A percentile compares a stretch with the other conserved stretches of the same genome.
These are phyloP conservation scores for Forsythia viridissima DNA, from an alignment of 257 asterid species.

Conservation along the genomic window DNA sequence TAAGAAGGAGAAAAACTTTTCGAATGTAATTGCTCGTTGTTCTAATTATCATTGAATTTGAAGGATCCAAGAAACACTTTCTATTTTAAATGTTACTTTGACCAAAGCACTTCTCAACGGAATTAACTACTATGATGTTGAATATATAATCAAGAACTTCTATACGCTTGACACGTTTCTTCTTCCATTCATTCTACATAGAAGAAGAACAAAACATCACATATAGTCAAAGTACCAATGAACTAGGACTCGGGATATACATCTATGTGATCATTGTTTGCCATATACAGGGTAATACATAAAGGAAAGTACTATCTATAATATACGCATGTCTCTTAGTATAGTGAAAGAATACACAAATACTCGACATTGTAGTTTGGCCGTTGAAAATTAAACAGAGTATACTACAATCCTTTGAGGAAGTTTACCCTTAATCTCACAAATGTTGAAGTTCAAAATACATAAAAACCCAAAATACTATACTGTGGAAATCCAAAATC, in stretches of 20 bases:
- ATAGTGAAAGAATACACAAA: background rate
- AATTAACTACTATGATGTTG: background rate
- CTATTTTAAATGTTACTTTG: background rate
- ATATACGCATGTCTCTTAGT: background rate
- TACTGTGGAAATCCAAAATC: background rate
- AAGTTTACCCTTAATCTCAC: background rate
- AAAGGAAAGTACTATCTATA: too few species aligned
- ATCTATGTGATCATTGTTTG: background rate
- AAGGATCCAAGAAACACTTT: background rate
- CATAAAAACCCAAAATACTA: background rate
- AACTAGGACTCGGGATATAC: background rate
- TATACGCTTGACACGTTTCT: background rate
- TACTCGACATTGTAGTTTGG: background rate
- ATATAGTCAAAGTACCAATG: background rate
- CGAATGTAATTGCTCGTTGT: too few species aligned
- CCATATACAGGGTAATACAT: too few species aligned
- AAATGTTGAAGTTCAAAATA: background rate
- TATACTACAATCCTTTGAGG: background rate
- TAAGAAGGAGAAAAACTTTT: too few species aligned
- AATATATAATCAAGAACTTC: background rate
- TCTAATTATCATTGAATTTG: too few species aligned
- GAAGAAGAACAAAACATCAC: background rate
- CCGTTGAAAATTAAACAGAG: background rate
- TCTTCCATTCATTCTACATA: background rate
- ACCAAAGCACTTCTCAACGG: background rate